Evolutionary conservation across 2,329 filamentous ascomycete genomes (phyloP).

Genomic region (Trichoderma breve): DNA sequence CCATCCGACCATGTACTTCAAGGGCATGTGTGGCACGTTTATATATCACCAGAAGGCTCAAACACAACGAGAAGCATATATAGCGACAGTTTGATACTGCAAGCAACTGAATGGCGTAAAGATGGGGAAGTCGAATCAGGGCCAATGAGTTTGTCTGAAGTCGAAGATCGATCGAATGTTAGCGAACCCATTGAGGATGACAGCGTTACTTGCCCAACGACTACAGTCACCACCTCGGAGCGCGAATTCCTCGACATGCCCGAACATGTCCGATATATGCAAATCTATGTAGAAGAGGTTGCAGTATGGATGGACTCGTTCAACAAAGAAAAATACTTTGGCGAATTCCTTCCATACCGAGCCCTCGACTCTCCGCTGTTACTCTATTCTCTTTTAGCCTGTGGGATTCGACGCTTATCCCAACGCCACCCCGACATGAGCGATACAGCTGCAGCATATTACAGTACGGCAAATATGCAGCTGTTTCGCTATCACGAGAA

Average conservation of each 20-base stretch:
- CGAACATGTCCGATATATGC: constrained; percentile 85
- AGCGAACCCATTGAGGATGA: constrained; percentile 3
- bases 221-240: constrained; percentile 21
- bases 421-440: constrained; percentile 70
- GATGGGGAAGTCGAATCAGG: background rate
- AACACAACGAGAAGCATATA: constrained; percentile 6
- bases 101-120: constrained; percentile 14
- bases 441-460: constrained; percentile 77
- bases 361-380: constrained; percentile 83
- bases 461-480: constrained; percentile 79
- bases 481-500: constrained; percentile 77
- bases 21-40: background rate
- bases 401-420: constrained; percentile 78
- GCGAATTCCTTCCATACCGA: constrained; percentile 77
- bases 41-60: constrained; percentile 7
- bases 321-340: constrained; percentile 83
- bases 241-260: constrained; percentile 67
- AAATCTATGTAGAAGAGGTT: constrained; percentile 87
- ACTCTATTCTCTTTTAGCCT: constrained; percentile 83
- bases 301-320: constrained; percentile 93
- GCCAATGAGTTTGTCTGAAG: constrained; percentile 3
- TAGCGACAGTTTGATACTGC: constrained; percentile 4
- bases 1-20: background rate
- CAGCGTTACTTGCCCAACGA: background rate
- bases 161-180: constrained; percentile 7